Evolutionary conservation across 257 asterid genomes (phyloP), one percentile per base, ranked within the genome.

Genomic region (Solanum ossicruentum): DNA sequence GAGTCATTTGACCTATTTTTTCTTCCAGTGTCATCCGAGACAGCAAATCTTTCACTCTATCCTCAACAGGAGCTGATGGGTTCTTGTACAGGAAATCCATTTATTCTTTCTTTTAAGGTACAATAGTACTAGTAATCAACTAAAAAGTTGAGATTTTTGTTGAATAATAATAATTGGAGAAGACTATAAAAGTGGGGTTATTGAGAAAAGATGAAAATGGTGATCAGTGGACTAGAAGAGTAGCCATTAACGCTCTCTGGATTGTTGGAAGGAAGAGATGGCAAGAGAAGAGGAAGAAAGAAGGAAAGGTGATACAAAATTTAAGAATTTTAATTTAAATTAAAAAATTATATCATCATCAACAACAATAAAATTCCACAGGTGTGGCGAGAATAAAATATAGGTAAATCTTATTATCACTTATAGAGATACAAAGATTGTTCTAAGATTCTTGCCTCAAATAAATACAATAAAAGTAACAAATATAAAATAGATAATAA

Each of bases 1-100:
- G 88, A 17, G 84, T 54, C 88, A 86, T 86, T 57, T 86, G 86
- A 21, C 86, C 86, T 36, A 86, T 83, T 66, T 86, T 86, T 65
- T 86, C 88, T 28, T 83, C 69, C 26, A 83, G 79, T 45, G 86
- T 83, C 88, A 86, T 86, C 23, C 88, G 57, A 54, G 84, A 72
- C 3, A 86, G 51, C 18, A 86, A 60, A 56, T 86, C 88, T 63
- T 86, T 61, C 10, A 86, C 70, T 86, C 88, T 86, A n/a, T 23
- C 79, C 20, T 86, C 85, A 57, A 86, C 77, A 18, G 80, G 63
- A 23, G 32, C 55, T 16, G 56, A 82, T 66, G 86, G 84, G 21
- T 73, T 63, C 85, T 82, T 86, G 81, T 86, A 86, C 3, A 80
- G 8, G 70, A 81, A 85, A 39, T 65, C 84, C 81, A 67, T 67